Conservation (phyloP, 257 asterid genomes). For the Fraxinus anomala region DNA sequence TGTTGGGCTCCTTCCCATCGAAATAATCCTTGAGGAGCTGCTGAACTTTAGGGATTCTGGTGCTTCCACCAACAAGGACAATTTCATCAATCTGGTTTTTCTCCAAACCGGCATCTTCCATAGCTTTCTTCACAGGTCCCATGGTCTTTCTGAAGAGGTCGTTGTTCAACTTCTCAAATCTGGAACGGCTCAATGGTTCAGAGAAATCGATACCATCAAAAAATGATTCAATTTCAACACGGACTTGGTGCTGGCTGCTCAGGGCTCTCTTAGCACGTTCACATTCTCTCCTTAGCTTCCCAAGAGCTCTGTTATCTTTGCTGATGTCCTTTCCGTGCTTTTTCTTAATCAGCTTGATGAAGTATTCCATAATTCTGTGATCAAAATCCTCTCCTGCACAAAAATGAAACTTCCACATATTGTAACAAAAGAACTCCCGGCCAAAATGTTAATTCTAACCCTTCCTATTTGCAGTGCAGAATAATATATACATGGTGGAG, state of each 20-base stretch:
- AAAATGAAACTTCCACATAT: neutral
- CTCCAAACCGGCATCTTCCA: slow-evolving; percentile 87
- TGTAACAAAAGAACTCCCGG: neutral
- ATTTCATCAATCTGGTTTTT: slow-evolving; percentile 87
- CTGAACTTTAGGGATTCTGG: slow-evolving; percentile 91
- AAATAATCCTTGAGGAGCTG: slow-evolving; percentile 90
- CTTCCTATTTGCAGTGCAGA: slow-evolving; percentile 4
- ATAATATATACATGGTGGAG: neutral
- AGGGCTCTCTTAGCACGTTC: slow-evolving; percentile 96
- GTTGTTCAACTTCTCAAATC: slow-evolving; percentile 88
- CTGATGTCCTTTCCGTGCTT: slow-evolving; percentile 96
- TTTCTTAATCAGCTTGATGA: slow-evolving; percentile 92
- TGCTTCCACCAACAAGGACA: slow-evolving; percentile 97
- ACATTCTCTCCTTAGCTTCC: slow-evolving; percentile 85
- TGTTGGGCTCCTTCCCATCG: slow-evolving; percentile 89
- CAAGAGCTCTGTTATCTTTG: slow-evolving; percentile 93
- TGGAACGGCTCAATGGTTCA: slow-evolving; percentile 89
- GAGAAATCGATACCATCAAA: slow-evolving; percentile 90
- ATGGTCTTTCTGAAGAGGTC: slow-evolving; percentile 91
- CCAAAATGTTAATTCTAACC: neutral
- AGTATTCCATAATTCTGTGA: slow-evolving; percentile 95
- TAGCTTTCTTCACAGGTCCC: slow-evolving; percentile 98
- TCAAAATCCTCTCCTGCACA: slow-evolving; percentile 92
- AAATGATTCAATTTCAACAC: slow-evolving; percentile 93
- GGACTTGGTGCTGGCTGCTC: slow-evolving; percentile 97